phyloP scores from a whole-genome alignment of 129 eudicot genomes.

The Artemisia argyi region DNA sequence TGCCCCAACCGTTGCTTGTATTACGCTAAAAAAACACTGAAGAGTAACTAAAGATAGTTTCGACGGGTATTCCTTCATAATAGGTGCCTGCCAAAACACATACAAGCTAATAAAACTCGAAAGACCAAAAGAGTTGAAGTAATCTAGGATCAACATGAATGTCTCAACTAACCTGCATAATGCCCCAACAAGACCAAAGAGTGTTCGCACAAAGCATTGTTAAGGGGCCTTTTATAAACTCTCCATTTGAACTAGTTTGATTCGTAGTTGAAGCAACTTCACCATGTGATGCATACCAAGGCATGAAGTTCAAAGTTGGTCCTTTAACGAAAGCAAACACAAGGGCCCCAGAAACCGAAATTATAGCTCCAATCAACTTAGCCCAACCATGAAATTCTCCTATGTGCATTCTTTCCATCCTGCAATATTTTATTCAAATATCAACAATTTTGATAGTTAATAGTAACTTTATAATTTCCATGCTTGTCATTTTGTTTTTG shows the following conservation, averaged over 20 bases:
- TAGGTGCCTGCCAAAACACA: slow-evolving; percentile 42
- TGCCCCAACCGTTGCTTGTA: slow-evolving; percentile 52
- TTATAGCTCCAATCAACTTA: slow-evolving; percentile 41
- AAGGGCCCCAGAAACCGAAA: slow-evolving; percentile 48
- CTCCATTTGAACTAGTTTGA: slow-evolving; percentile 24
- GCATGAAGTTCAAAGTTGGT: slow-evolving; percentile 46
- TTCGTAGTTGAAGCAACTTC: slow-evolving; percentile 8
- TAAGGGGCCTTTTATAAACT: slow-evolving; percentile 51
- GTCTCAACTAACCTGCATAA: slow-evolving; percentile 51
- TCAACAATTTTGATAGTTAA: not conserved
- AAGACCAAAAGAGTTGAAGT: not conserved
- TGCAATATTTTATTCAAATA: slow-evolving; percentile 27
- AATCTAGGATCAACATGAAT: not conserved
- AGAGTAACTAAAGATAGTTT: slow-evolving; percentile 51
- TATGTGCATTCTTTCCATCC: slow-evolving; percentile 54
- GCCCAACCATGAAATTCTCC: slow-evolving; percentile 41
- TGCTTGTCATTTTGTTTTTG: too few relatives aligned
- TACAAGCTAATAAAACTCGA: not conserved
- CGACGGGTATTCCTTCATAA: slow-evolving; percentile 57
- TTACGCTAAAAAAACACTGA: slow-evolving; percentile 62
- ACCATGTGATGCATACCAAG: slow-evolving; percentile 21
- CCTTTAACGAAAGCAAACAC: slow-evolving; percentile 53
- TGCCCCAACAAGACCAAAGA: slow-evolving; percentile 64
- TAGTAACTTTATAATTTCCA: too few relatives aligned
- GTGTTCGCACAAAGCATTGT: slow-evolving; percentile 53